Percentiles rank a stretch among this genome's conserved stretches.
phyloP scores from a whole-genome alignment of 331 rosid species.

The Malus hybrid region DNA sequence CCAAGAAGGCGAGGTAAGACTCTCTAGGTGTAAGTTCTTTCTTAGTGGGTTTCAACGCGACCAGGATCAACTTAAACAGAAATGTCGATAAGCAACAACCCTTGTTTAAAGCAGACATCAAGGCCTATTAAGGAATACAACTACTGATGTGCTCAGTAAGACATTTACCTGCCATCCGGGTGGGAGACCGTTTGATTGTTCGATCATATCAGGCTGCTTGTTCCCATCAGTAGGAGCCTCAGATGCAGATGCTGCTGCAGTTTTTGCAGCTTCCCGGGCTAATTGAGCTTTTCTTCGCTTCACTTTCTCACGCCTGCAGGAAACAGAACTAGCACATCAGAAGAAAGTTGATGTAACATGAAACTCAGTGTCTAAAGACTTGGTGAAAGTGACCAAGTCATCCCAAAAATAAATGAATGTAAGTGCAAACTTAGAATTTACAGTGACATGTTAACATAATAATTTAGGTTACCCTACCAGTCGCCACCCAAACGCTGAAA shows the following conservation, averaged over 20 bases:
- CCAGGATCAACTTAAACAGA: background rate
- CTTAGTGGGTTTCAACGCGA: no score
- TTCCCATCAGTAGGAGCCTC: slow-evolving; percentile 33
- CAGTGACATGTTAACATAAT: background rate
- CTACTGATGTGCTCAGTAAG: background rate
- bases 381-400: background rate
- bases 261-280: slow-evolving; percentile 34
- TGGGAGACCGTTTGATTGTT: slow-evolving; percentile 65
- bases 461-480: slow-evolving; percentile 29
- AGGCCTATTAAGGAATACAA: background rate
- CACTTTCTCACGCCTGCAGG: slow-evolving; percentile 75
- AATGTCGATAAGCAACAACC: background rate
- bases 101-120: background rate
- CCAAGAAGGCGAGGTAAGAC: background rate
- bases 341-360: background rate
- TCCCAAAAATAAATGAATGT: no score
- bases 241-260: background rate
- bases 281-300: slow-evolving; percentile 70
- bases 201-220: slow-evolving; percentile 45
- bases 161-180: slow-evolving; percentile 75
- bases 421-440: background rate
- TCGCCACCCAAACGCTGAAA: slow-evolving; percentile 60
- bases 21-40: background rate
- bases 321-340: background rate
- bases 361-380: background rate